Evolutionary conservation across 805 yeast species (phyloP).

Genomic region (Candida oleophila): DNA sequence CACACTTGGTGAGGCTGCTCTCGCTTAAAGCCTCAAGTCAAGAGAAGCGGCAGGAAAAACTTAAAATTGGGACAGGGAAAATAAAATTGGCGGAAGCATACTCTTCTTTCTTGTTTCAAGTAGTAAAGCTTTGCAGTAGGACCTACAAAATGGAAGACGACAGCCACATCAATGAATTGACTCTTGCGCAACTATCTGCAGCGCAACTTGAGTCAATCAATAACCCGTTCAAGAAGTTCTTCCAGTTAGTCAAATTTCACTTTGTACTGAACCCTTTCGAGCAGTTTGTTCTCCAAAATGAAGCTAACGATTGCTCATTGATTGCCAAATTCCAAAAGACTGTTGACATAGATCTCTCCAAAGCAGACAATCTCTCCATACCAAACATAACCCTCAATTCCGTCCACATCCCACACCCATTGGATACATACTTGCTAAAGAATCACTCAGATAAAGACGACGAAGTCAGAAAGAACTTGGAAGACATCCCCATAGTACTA

Average conservation of each 20-base stretch:
- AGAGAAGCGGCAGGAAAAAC: neutral
- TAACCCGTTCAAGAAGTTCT: constrained; percentile 19
- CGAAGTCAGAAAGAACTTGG: constrained; percentile 27
- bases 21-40: neutral
- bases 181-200: constrained; percentile 9
- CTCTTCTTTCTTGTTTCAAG: neutral
- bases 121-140: neutral
- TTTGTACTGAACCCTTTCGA: constrained; percentile 40
- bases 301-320: constrained; percentile 57
- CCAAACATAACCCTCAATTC: constrained; percentile 39
- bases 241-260: constrained; percentile 25
- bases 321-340: constrained; percentile 47
- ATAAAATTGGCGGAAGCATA: neutral
- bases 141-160: neutral
- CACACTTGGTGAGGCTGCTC: no score
- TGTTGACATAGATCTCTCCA: constrained; percentile 34
- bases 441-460: constrained; percentile 6
- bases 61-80: neutral
- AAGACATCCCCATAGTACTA: constrained; percentile 57
- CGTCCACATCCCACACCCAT: constrained; percentile 52
- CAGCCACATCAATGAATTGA: neutral
- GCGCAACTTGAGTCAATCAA: constrained; percentile 12
- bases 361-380: constrained; percentile 18
- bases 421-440: constrained; percentile 22
- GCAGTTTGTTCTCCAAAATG: constrained; percentile 33